Conservation (phyloP, 768 basidiomycete genomes). For the Xerocomellus amylosporus region DNA sequence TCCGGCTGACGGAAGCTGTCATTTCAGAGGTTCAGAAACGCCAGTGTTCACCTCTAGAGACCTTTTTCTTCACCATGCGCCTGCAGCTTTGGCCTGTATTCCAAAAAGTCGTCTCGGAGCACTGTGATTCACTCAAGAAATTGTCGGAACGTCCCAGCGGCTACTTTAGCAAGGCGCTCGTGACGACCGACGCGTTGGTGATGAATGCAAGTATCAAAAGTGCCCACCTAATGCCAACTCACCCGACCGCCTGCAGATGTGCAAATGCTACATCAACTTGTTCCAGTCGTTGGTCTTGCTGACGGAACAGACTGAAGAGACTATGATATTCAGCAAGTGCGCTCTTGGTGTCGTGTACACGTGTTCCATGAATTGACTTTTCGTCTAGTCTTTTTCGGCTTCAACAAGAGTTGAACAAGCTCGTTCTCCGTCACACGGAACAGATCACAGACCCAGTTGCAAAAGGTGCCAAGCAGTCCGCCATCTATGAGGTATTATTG, state of each 20-base stretch:
- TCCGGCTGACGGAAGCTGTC: conserved; percentile 83
- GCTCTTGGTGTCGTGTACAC: conserved; percentile 20
- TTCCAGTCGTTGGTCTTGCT: conserved; percentile 84
- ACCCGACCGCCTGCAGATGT: conserved; percentile 45
- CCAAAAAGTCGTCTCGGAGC: conserved; percentile 82
- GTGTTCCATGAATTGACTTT: neutral
- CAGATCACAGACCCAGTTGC: conserved; percentile 59
- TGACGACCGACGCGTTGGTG: conserved; percentile 69
- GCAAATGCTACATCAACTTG: conserved; percentile 70
- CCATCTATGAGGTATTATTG: conserved; percentile 73
- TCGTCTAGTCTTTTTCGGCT: conserved; percentile 70
- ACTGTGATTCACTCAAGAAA: conserved; percentile 79
- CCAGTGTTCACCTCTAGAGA: conserved; percentile 75
- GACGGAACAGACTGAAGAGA: conserved; percentile 83
- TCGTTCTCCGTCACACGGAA: conserved; percentile 70
- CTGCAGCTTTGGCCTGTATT: conserved; percentile 93
- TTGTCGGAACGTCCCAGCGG: conserved; percentile 69
- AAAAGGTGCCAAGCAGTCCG: conserved; percentile 65
- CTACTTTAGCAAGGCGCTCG: conserved; percentile 58
- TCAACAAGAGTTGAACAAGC: conserved; percentile 75
- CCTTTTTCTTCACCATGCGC: conserved; percentile 75
- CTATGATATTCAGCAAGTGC: conserved; percentile 95
- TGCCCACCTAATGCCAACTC: neutral
- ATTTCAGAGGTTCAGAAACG: conserved; percentile 73
- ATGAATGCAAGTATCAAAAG: conserved; percentile 45